Base-by-base conservation (phyloP, 2,329 filamentous ascomycete genomes). In the Lachnellula subtilissima region DNA sequence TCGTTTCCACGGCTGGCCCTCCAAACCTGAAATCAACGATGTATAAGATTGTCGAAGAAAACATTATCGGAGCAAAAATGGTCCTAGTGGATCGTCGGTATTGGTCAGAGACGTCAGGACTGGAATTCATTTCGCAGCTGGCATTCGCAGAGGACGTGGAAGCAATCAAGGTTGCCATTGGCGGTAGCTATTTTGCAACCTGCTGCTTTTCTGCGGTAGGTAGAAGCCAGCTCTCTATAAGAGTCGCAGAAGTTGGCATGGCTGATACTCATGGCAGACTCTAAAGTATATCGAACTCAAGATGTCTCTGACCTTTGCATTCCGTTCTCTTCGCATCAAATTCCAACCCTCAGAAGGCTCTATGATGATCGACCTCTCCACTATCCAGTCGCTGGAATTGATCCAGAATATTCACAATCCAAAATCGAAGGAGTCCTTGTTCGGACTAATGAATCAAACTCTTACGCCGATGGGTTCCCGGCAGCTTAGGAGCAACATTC, bases 301-400 rank as follows among this genome's bases (percentile, higher is more conserved):
- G 6, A 78, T 91, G 58, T 78, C 78, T 4, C 78, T 87, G 57
- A 83, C 79, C 0, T 94, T 96, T 68, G 79, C 84, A 3, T 77
- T 80, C n/a, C 87, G 94, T 68, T 92, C 92, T 19, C 80, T 97
- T 35, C 84, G 91, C 3, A 87, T 97, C 67, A 87, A 85, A 60
- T 97, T 96, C 64, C 87, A 93, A 65, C 88, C 91, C 1, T 91
- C 91, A 0, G 89, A 96, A 68, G 89, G 93, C 23, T 89, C 91
- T 0, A 96, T 97, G 92, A 90, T 96, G 82, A 95, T 97, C 64
- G 93, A 97, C 66, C 79, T 94, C 2, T 87, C 90, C 0, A 96
- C 92, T 0, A 90, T 97, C 28, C 81, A 86, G 39, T 91, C 91
- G 0, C 77, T 99, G 3, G 94, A 99, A 70, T 79, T 99, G 5